A percentile compares a stretch with the other conserved stretches of the same genome.
These are phyloP conservation scores for Plasmopara halstedii DNA, from an alignment of 352 stramenopile species.

Conservation along the genomic window DNA sequence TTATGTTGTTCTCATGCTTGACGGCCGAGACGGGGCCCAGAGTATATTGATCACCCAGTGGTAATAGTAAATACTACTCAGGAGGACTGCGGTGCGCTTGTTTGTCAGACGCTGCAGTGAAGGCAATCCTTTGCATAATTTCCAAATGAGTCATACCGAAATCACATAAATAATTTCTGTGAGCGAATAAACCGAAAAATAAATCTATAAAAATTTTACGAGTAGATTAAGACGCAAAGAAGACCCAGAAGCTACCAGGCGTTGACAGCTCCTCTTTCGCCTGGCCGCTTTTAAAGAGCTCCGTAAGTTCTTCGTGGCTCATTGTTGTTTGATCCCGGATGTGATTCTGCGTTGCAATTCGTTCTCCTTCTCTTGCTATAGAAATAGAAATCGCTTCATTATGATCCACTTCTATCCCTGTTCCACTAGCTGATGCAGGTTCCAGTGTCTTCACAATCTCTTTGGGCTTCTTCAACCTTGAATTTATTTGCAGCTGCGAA, in stretches of 20 bases:
- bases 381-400: background rate
- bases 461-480: slow-evolving; percentile 1
- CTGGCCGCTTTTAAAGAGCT: slow-evolving; percentile 15
- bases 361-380: background rate
- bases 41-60: no score
- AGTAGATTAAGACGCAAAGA: slow-evolving; percentile 29
- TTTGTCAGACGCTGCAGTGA: no score
- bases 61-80: no score
- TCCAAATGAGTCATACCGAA: no score
- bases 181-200: no score
- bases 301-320: slow-evolving; percentile 13
- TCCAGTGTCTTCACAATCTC: slow-evolving; percentile 6
- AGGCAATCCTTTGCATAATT: no score
- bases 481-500: slow-evolving; percentile 8
- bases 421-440: background rate
- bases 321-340: slow-evolving; percentile 17
- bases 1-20: no score
- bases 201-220: no score
- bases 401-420: background rate
- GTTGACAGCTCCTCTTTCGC: slow-evolving; percentile 25
- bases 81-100: no score
- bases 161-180: no score
- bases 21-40: no score
- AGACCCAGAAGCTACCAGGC: slow-evolving; percentile 18
- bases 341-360: background rate